These are phyloP conservation scores for Phytophthora pinifolia DNA, from an alignment of 352 stramenopile genomes.

Conservation along the genomic window DNA sequence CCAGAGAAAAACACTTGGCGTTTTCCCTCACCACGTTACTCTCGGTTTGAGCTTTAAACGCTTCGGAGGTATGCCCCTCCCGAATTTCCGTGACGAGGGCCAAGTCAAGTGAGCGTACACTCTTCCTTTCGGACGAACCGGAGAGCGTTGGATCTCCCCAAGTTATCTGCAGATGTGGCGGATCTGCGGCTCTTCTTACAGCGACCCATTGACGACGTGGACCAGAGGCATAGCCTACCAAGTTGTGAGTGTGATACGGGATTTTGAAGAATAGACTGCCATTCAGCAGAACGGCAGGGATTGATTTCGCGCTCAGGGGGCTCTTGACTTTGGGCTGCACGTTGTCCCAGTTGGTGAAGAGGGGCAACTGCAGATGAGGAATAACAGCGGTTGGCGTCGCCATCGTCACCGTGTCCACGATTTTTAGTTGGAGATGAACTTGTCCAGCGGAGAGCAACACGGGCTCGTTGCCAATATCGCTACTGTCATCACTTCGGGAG, in stretches of 20 bases:
- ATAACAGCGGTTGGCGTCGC: conserved; percentile 12
- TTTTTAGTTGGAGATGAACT: conserved; percentile 72
- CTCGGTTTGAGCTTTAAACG: conserved; percentile 56
- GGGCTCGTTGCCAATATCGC: conserved; percentile 16
- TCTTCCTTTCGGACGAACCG: conserved; percentile 33
- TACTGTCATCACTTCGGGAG: conserved; percentile 27
- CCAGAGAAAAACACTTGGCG: conserved; percentile 72
- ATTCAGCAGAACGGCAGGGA: conserved; percentile 50
- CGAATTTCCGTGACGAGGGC: conserved; percentile 55
- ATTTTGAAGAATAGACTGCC: conserved; percentile 80
- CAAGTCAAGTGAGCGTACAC: conserved; percentile 40
- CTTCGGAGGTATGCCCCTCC: conserved; percentile 55
- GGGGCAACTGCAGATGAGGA: conserved; percentile 33
- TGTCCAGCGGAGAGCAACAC: conserved; percentile 36
- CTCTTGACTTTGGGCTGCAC: conserved; percentile 6
- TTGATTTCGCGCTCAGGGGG: conserved; percentile 15
- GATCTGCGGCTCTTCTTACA: conserved; percentile 24
- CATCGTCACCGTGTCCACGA: conserved; percentile 37
- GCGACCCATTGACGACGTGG: conserved; percentile 67
- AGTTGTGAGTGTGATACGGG: conserved; percentile 59
- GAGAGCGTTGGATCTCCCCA: conserved; percentile 69
- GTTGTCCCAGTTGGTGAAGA: conserved; percentile 10
- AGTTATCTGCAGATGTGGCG: conserved; percentile 47
- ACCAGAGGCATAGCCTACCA: conserved; percentile 33
- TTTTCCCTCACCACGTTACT: conserved; percentile 44